These are phyloP conservation scores for Globisporangium nagaii DNA, from an alignment of 352 stramenopile species.

Conservation along the genomic window DNA sequence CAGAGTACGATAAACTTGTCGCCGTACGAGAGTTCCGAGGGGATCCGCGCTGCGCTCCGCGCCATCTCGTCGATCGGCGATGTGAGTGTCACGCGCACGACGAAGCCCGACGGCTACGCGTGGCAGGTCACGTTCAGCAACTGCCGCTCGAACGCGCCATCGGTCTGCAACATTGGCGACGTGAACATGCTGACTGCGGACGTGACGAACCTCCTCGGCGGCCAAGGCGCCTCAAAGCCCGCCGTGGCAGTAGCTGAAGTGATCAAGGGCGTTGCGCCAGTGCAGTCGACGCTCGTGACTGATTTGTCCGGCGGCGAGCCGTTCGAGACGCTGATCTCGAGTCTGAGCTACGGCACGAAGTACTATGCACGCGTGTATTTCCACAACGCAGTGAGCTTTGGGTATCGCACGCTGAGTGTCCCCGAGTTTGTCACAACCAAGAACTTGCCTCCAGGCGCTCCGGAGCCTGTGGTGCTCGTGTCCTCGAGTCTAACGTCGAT, in stretches of 20 bases:
- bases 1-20: slow-evolving; percentile 44
- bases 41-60: slow-evolving; percentile 43
- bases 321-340: slow-evolving; percentile 55
- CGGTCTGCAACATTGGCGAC: slow-evolving; percentile 91
- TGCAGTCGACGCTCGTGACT: slow-evolving; percentile 44
- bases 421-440: slow-evolving; percentile 82
- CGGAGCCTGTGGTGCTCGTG: slow-evolving; percentile 82
- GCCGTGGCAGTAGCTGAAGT: slow-evolving; percentile 51
- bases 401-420: slow-evolving; percentile 51
- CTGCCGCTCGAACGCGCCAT: slow-evolving; percentile 53
- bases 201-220: slow-evolving; percentile 38
- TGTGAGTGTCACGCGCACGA: slow-evolving; percentile 56
- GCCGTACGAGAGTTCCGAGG: slow-evolving; percentile 39
- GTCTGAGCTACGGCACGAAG: slow-evolving; percentile 74
- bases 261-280: slow-evolving; percentile 42
- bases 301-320: slow-evolving; percentile 76
- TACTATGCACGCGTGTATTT: slow-evolving; percentile 92
- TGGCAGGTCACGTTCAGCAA: slow-evolving; percentile 90
- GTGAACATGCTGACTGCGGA: slow-evolving; percentile 54
- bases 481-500: slow-evolving; percentile 89
- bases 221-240: slow-evolving; percentile 21
- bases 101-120: slow-evolving; percentile 65
- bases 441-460: slow-evolving; percentile 85
- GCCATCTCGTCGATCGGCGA: slow-evolving; percentile 43
- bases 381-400: slow-evolving; percentile 85